Evolutionary conservation across 2,329 filamentous ascomycete genomes (phyloP).

Genomic region (Botryotinia narcissicola): DNA sequence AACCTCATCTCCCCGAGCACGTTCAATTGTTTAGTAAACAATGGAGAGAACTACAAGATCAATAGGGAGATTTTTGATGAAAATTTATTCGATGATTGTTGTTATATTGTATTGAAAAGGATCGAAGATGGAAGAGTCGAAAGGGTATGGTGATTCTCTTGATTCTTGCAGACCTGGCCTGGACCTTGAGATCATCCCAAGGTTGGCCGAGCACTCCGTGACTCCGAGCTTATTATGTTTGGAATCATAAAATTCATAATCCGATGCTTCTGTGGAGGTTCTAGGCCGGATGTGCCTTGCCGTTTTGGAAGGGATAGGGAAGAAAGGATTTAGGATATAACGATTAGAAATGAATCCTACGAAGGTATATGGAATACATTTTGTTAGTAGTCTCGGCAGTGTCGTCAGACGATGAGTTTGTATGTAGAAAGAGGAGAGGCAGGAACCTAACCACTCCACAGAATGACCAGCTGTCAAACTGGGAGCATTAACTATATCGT

Average conservation of each 20-base stretch:
- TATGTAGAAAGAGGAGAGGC: not conserved
- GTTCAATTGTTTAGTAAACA: not conserved
- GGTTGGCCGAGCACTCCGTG: conserved; percentile 8
- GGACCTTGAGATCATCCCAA: conserved; percentile 8
- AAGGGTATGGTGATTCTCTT: not conserved
- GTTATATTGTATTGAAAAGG: not conserved
- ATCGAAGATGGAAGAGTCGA: not conserved
- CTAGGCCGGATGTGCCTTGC: not conserved
- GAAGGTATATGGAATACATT: not conserved
- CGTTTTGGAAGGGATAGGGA: not conserved
- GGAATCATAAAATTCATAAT: not conserved
- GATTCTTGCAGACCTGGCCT: not conserved
- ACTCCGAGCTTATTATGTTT: not conserved
- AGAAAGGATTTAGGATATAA: not conserved
- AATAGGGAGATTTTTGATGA: not conserved
- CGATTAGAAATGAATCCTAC: not conserved
- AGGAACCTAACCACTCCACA: conserved; percentile 5
- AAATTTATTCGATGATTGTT: not conserved
- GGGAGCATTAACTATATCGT: not conserved
- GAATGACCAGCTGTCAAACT: not conserved
- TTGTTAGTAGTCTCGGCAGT: not conserved
- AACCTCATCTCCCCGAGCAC: not conserved
- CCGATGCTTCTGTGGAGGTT: not conserved
- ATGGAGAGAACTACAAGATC: not conserved
- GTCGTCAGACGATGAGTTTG: not conserved